These are phyloP conservation scores for Marvania coccoides DNA, from an alignment of 139 green algal species.

Conservation along the genomic window DNA sequence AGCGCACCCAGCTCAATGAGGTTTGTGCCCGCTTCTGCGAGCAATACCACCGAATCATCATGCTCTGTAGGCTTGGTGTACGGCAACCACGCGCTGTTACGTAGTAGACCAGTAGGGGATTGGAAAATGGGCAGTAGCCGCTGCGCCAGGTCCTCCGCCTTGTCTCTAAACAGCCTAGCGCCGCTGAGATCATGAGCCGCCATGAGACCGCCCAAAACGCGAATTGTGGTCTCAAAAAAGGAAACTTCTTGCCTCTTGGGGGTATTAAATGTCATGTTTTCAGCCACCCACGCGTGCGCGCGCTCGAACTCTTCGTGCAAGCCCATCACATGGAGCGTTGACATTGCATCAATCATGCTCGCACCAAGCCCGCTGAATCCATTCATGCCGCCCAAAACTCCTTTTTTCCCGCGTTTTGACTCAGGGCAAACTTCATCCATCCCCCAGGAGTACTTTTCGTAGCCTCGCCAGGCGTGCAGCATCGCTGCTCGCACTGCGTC, in stretches of 20 bases:
- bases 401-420: slow-evolving; percentile 16
- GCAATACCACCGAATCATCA: neutral
- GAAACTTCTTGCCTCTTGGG: neutral
- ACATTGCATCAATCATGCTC: slow-evolving; percentile 55
- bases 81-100: slow-evolving; percentile 24
- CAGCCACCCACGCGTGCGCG: slow-evolving; percentile 36
- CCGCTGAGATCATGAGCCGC: slow-evolving; percentile 53
- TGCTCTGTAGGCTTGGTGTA: neutral
- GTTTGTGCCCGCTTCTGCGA: slow-evolving; percentile 44
- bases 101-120: slow-evolving; percentile 22
- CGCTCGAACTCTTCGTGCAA: slow-evolving; percentile 38
- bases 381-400: slow-evolving; percentile 29
- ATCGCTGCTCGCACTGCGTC: slow-evolving; percentile 29
- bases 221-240: slow-evolving; percentile 27
- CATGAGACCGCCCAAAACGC: slow-evolving; percentile 39
- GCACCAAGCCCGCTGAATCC: slow-evolving; percentile 53
- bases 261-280: slow-evolving; percentile 45
- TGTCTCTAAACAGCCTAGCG: slow-evolving; percentile 30
- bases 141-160: slow-evolving; percentile 34
- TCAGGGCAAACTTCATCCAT: slow-evolving; percentile 53
- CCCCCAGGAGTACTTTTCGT: slow-evolving; percentile 60
- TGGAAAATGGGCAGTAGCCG: slow-evolving; percentile 70
- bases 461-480: slow-evolving; percentile 50
- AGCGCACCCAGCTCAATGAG: slow-evolving; percentile 77
- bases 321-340: slow-evolving; percentile 70